Conservation (phyloP, 164 flowering plant species). For the Saururus chinensis region DNA sequence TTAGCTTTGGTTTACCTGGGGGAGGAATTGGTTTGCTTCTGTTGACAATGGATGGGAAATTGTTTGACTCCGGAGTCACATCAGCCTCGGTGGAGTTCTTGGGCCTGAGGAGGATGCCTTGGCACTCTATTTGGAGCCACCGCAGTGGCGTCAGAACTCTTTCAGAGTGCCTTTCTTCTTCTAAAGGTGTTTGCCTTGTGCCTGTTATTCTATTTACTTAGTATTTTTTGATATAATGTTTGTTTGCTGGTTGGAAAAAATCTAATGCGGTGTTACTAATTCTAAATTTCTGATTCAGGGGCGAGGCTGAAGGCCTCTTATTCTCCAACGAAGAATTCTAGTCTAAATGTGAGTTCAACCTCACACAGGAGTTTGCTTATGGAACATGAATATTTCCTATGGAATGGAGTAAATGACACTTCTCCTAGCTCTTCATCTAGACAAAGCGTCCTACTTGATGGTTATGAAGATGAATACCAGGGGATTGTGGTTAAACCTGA, state of each 20-base stretch:
- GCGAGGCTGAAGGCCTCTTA: not conserved
- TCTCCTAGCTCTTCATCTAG: not conserved
- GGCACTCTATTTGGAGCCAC: not conserved
- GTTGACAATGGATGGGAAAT: not conserved
- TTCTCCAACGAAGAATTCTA: not conserved
- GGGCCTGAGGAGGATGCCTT: not conserved
- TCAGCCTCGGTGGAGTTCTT: not conserved
- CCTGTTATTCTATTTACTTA: not conserved
- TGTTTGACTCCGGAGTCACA: too few relatives aligned
- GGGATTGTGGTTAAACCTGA: slow-evolving; percentile 40
- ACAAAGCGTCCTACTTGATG: slow-evolving; percentile 19
- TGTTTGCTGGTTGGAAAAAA: too few relatives aligned
- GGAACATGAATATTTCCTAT: too few relatives aligned
- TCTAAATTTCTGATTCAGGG: not conserved
- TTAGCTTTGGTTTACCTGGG: too few relatives aligned
- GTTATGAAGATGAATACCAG: slow-evolving; percentile 47
- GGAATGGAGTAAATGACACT: not conserved
- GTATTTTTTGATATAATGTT: too few relatives aligned
- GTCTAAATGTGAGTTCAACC: not conserved
- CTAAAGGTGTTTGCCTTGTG: not conserved
- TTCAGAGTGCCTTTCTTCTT: not conserved
- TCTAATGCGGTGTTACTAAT: too few relatives aligned
- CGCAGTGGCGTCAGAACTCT: not conserved
- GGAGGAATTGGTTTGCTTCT: too few relatives aligned
- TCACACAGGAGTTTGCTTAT: too few relatives aligned